Conservation (phyloP, 352 stramenopile species). For the Globisporangium splendens region DNA sequence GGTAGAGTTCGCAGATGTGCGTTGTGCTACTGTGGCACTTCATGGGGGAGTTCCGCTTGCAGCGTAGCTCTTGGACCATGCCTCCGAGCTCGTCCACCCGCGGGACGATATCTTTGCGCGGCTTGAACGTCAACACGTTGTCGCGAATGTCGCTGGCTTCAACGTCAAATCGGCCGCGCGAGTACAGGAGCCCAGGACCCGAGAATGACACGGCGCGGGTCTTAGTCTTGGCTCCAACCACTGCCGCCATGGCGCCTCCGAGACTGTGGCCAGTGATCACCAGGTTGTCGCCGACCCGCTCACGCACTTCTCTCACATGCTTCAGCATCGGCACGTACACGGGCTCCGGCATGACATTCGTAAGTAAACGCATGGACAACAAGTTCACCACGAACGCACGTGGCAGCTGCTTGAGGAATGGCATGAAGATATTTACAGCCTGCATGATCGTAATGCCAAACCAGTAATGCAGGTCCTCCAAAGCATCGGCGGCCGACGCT, state of each 20-base stretch:
- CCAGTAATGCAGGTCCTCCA: conserved; percentile 85
- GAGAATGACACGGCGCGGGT: conserved; percentile 75
- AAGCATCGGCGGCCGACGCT: conserved; percentile 67
- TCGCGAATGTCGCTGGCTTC: conserved; percentile 57
- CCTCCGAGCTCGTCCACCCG: conserved; percentile 72
- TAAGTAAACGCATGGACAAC: conserved; percentile 72
- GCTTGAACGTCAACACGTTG: conserved; percentile 81
- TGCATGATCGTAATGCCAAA: conserved; percentile 88
- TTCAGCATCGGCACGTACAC: conserved; percentile 59
- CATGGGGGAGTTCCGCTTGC: conserved; percentile 63
- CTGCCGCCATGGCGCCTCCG: conserved; percentile 68
- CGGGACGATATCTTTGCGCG: conserved; percentile 72
- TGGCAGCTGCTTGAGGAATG: conserved; percentile 81
- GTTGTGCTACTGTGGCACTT: conserved; percentile 68
- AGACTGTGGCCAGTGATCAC: conserved; percentile 79
- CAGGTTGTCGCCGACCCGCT: conserved; percentile 49
- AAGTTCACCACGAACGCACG: conserved; percentile 64
- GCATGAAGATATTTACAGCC: conserved; percentile 71
- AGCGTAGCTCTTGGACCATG: conserved; percentile 77
- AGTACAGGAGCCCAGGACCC: conserved; percentile 68
- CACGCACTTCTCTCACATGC: conserved; percentile 39
- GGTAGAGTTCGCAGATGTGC: conserved; percentile 76
- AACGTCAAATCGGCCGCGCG: conserved; percentile 64
- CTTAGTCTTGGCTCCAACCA: conserved; percentile 73
- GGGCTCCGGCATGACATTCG: conserved; percentile 53